Base-by-base conservation (phyloP, 2,329 filamentous ascomycete species). In the Boeremia lycopersici region DNA sequence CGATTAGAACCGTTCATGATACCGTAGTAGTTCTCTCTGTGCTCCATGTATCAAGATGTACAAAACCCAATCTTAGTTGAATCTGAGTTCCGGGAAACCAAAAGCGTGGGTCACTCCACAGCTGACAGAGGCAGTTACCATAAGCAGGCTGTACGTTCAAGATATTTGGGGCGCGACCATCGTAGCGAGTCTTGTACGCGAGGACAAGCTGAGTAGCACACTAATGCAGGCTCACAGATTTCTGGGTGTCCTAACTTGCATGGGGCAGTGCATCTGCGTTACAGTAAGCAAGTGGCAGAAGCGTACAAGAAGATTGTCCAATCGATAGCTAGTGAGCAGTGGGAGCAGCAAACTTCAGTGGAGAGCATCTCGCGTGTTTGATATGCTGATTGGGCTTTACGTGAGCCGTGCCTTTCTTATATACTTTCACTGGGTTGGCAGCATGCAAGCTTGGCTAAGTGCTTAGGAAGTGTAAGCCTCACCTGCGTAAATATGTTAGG, bases 281-380 rank as follows among this genome's bases (percentile, higher is more conserved):
- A 54, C 48, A 51, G 50, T 64, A 59, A 64, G 62, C 57, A 58
- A 42, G 40, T 28, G 46, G 38, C 39, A 53, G 55, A 53, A 51
- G 41, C 53, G 50, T 48, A 56, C 47, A 45, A 8, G 34, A 40
- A 25, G 23, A 36, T 15, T 23, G 33, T 36, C 61, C 62, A 65
- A 64, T 61, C 39, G 45, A 42, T 25, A 29, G 11, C 43, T 39
- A 33, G 34, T 30, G 12, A 15, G 6, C 10, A 19, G n/a, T 13
- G 33, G 13, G 28, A 11, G 12, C 25, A 12, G 8, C 30, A 15
- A 10, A 39, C 29, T 29, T 40, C 25, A 13, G 25, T 25, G 34
- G 38, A 28, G 43, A 42, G 50, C 44, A 19, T 48, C 7, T 43
- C 33, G 43, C 50, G 26, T 48, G 26, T 29, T 33, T 26, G 19